Percentiles rank a stretch among this genome's conserved stretches.
Conservation (phyloP, 2,329 filamentous ascomycete species). For the Hymenotorrendiella dingleyae region DNA sequence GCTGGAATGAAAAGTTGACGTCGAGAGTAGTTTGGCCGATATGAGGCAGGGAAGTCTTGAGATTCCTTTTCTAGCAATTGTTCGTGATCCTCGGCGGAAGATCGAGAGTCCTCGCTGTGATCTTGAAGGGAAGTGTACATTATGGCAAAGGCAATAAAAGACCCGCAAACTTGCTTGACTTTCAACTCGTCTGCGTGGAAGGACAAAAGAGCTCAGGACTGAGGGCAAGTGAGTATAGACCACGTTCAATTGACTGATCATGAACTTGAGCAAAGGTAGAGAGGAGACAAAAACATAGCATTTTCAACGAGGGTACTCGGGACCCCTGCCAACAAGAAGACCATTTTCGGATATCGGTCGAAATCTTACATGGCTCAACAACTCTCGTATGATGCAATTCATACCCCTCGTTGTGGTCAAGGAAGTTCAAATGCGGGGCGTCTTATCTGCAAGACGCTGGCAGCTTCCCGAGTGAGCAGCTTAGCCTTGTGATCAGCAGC, state of each 20-base stretch:
- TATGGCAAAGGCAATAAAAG: background rate
- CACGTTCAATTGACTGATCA: too few species aligned
- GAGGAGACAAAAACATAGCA: background rate
- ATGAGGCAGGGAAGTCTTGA: slow-evolving; percentile 2
- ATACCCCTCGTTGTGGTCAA: too few species aligned
- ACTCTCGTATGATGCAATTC: too few species aligned
- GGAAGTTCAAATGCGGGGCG: too few species aligned
- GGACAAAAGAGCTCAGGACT: too few species aligned
- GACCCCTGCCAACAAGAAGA: background rate
- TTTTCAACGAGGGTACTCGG: background rate
- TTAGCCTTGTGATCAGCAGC: too few species aligned
- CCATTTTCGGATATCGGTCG: too few species aligned
- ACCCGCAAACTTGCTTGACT: background rate
- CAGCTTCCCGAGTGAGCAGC: too few species aligned
- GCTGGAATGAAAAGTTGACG: slow-evolving; percentile 9
- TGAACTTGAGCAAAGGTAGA: background rate
- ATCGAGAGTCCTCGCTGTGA: slow-evolving; percentile 13
- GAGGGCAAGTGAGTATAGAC: too few species aligned
- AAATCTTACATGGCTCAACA: too few species aligned
- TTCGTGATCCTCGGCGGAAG: slow-evolving; percentile 16
- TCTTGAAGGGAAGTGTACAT: slow-evolving; percentile 17
- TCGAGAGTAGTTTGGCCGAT: slow-evolving; percentile 4
- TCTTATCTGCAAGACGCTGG: too few species aligned
- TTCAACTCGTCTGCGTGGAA: background rate
- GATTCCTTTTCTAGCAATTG: slow-evolving; percentile 12